Evolutionary conservation across 345 rosid genomes (phyloP), one percentile per base, ranked within the genome.

Genomic region (Populus alba): DNA sequence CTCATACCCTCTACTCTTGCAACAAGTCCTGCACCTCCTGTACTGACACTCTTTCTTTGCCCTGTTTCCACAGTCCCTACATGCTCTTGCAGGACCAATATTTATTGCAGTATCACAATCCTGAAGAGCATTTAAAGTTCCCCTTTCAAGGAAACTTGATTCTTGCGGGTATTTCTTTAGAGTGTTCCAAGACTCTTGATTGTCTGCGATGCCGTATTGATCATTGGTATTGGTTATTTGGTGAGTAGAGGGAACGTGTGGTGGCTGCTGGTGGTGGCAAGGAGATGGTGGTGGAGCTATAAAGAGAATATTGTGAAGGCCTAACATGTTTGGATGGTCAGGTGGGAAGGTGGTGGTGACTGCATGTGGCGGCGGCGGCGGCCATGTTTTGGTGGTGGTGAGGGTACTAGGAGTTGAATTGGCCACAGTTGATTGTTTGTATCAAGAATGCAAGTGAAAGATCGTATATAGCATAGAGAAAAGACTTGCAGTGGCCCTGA

Each of bases 41-140:
- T 80, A 89, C 37, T 79, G 75, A 53, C 98, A 94, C 83, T 90
- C 98, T 75, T 89, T 94, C 84, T 92, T 94, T 0, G 97, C 97
- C 81, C 94, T 84, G 82, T 94, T 91, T 12, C 95, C 95, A 55
- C 97, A 94, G 57, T 94, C 98, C 76, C 82, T 86, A 33, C 98
- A 94, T 31, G 76, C 97, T 81, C 87, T 87, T 69, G 80, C 33
- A 10, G 74, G 70, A 31, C 80, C 68, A 16, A 22, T 69, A 37
- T 69, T n/a, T 35, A 5, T 51, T 22, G 6, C 57, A 57, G 66
- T 51, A 6, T 78, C 80, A 29, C 62, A 74, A 17, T 76, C 85
- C 22, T 63, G 86, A 12, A 15, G 41, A 39, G 41, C 70, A 45
- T 59, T 72, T n/a, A 72, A 47, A 59, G 33, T 38, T 68, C 71